Conservation (phyloP, 768 basidiomycete genomes). For the Collybia nuda region DNA sequence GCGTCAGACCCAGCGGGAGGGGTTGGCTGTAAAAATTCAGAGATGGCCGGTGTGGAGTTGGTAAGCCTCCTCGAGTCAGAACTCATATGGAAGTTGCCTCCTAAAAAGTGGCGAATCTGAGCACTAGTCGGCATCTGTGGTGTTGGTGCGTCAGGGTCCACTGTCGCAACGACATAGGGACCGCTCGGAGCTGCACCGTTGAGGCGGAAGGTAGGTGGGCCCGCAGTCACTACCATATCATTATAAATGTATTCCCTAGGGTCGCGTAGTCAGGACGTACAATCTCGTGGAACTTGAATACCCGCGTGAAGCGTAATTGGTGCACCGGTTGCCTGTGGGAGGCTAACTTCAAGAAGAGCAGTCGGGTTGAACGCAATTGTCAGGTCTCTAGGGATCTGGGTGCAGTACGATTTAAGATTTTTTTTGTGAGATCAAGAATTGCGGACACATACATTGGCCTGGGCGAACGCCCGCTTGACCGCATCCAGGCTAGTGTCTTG, state of each 20-base stretch:
- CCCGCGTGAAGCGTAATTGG: slow-evolving; percentile 35
- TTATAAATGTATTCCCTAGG: neutral
- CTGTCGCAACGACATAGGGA: slow-evolving; percentile 45
- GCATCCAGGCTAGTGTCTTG: slow-evolving; percentile 20
- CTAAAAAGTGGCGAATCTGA: slow-evolving; percentile 50
- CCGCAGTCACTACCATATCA: slow-evolving; percentile 30
- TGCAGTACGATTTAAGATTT: neutral
- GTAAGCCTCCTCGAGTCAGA: slow-evolving; percentile 11
- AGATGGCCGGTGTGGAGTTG: slow-evolving; percentile 40
- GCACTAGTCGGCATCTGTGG: slow-evolving; percentile 39
- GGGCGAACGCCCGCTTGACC: slow-evolving; percentile 23
- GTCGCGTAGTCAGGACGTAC: slow-evolving; percentile 15
- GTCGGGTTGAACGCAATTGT: slow-evolving; percentile 31
- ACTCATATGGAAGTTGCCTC: slow-evolving; percentile 35
- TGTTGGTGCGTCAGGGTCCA: slow-evolving; percentile 55
- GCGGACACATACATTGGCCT: slow-evolving; percentile 18
- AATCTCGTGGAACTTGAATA: slow-evolving; percentile 29
- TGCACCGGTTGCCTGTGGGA: slow-evolving; percentile 25
- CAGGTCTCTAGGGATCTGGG: slow-evolving; percentile 31
- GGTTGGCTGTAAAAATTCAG: slow-evolving; percentile 37
- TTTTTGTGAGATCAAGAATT: neutral
- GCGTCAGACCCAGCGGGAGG: slow-evolving; percentile 43
- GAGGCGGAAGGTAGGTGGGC: slow-evolving; percentile 32
- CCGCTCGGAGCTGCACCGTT: slow-evolving; percentile 25
- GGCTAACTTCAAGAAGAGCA: slow-evolving; percentile 32